Base-by-base conservation (phyloP, 2,329 filamentous ascomycete species). In the Clarireedia homoeocarpa region DNA sequence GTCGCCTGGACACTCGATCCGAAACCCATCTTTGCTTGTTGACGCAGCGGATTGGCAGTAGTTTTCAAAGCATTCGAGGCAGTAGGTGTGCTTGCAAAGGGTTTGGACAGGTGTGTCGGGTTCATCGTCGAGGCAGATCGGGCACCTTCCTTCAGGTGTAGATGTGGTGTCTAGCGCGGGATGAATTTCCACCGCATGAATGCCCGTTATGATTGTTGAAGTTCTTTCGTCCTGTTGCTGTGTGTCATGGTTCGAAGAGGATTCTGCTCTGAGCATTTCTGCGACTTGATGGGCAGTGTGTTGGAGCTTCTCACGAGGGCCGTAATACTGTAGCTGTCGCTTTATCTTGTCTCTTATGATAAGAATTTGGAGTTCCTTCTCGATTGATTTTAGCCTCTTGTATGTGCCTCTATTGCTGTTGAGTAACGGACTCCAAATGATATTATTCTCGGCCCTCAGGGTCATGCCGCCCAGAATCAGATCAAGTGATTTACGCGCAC, bases 11-110 rank as follows among this genome's bases (percentile, higher is more conserved):
- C 61, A 63, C n/a, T 12, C 39, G 2, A 63, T 24, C 3, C 42
- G 53, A 2, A 59, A 23, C 12, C 65, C 54, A 2, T 30, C 42
- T 9, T 63, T 58, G 0, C 66, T 63, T 0, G 66, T 67, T 17
- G 30, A 30, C 10, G 24, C 15, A 3, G 59, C 57, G 5, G 61
- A 60, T 2, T 55, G 53, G 55, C 71, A 71, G 7, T 71, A 59
- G 42, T 63, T 62, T 48, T 68, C 62, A 48, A 78, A 75, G 59
- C 75, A 78, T 20, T 68, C 65, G 0, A 61, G 57, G 60, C 75
- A 78, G 58, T 76, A 77, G 10, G 66, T 40, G 57, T 55, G 53
- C 7, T 26, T 15, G 26, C 53, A 55, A 3, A n/a, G n/a, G 2
- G 46, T 55, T 2, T 38, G 36, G 14, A 55, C 3, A 26, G 53